A percentile compares a stretch with the other conserved stretches of the same genome.
Evolutionary conservation across 768 basidiomycete species (phyloP).

Genomic region (Tricholoma flavovirens): DNA sequence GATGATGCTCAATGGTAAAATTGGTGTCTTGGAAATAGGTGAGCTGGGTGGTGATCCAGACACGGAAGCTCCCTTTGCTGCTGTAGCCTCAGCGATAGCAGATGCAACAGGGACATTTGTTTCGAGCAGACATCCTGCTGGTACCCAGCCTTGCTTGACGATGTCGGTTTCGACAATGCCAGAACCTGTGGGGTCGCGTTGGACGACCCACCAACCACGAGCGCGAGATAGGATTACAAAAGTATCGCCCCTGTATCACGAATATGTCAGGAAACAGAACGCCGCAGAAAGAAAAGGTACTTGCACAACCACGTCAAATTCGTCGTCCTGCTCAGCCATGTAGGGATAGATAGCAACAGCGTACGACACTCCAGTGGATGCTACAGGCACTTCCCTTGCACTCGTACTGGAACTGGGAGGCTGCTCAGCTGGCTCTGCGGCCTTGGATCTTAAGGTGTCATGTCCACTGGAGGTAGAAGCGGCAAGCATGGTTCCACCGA

Average conservation of each 20-base stretch:
- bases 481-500: conserved; percentile 25
- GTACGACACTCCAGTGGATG: conserved; percentile 69
- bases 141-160: conserved; percentile 92
- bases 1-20: conserved; percentile 85
- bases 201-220: conserved; percentile 99
- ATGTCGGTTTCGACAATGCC: conserved; percentile 74
- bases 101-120: conserved; percentile 86
- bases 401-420: conserved; percentile 16
- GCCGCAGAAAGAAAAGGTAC: conserved; percentile 24
- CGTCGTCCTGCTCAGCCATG: conserved; percentile 97
- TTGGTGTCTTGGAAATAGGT: conserved; percentile 62
- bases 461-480: conserved; percentile 20
- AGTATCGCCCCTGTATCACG: conserved; percentile 67
- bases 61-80: conserved; percentile 43
- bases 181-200: conserved; percentile 83
- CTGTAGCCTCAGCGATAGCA: conserved; percentile 78
- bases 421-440: conserved; percentile 12
- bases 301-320: conserved; percentile 96
- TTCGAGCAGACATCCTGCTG: conserved; percentile 93
- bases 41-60: conserved; percentile 33
- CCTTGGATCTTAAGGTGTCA: conserved; percentile 18
- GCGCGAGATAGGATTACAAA: conserved; percentile 90
- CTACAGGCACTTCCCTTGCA: conserved; percentile 38
- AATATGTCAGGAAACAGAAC: conserved; percentile 5
- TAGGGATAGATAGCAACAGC: conserved; percentile 99